Evolutionary conservation across 495 filamentous ascomycete genomes (phyloP).

Genomic region (Opeltia flavorubescens): DNA sequence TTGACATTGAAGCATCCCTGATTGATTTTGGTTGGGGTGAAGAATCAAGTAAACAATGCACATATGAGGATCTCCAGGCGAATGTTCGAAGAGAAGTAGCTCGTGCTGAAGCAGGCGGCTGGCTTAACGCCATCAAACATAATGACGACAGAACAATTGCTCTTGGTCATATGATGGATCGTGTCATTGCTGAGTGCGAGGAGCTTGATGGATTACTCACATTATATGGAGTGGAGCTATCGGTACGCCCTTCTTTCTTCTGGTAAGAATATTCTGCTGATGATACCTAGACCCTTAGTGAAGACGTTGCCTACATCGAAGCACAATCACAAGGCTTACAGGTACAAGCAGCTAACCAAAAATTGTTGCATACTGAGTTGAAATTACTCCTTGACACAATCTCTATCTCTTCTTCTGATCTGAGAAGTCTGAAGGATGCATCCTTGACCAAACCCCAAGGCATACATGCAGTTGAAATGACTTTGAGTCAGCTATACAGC

Average conservation of each 20-base stretch:
- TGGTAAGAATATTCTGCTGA: slow-evolving; percentile 20
- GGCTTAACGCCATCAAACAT: slow-evolving; percentile 76
- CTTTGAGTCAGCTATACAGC: slow-evolving; percentile 72
- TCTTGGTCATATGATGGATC: slow-evolving; percentile 72
- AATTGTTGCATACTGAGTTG: slow-evolving; percentile 78
- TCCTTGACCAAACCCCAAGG: slow-evolving; percentile 58
- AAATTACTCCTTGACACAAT: slow-evolving; percentile 70
- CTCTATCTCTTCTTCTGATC: slow-evolving; percentile 61
- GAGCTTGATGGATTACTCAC: slow-evolving; percentile 88
- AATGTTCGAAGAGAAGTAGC: slow-evolving; percentile 79
- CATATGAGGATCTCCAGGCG: slow-evolving; percentile 67
- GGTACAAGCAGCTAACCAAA: slow-evolving; percentile 94
- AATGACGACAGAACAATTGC: slow-evolving; percentile 77
- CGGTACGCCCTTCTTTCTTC: slow-evolving; percentile 41
- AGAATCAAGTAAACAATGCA: slow-evolving; percentile 50
- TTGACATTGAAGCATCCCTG: slow-evolving; percentile 64
- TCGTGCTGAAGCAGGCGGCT: slow-evolving; percentile 81
- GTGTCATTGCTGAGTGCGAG: slow-evolving; percentile 83
- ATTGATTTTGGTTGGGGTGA: slow-evolving; percentile 87
- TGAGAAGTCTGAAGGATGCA: slow-evolving; percentile 57
- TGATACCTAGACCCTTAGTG: slow-evolving; percentile 62
- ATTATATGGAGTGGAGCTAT: slow-evolving; percentile 84
- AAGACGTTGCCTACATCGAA: slow-evolving; percentile 94
- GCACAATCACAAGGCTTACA: slow-evolving; percentile 92
- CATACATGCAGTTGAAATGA: slow-evolving; percentile 58